phyloP scores from a whole-genome alignment of 306 rosid genomes.

The Calophaca sinica region DNA sequence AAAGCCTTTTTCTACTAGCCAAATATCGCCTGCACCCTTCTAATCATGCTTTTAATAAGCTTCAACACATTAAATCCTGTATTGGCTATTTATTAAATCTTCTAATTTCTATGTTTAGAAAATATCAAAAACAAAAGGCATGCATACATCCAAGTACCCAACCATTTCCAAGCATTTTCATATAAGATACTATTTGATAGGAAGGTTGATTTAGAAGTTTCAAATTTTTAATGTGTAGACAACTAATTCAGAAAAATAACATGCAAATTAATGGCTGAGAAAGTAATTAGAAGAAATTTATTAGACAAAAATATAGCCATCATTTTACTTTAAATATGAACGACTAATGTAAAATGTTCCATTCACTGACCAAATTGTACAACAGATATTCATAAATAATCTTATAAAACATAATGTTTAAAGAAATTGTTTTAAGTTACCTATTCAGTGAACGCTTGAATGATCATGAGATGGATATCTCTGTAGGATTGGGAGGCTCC shows the following conservation, averaged over 20 bases:
- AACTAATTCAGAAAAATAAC: no score
- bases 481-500: constrained; percentile 48
- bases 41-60: constrained; percentile 24
- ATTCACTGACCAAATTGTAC: neutral
- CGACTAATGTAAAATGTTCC: neutral
- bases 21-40: neutral
- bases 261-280: no score
- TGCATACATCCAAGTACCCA: constrained; percentile 17
- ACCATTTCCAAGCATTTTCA: neutral
- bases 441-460: constrained; percentile 45
- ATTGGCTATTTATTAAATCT: constrained; percentile 16
- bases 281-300: neutral
- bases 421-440: constrained; percentile 41
- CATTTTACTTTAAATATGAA: neutral
- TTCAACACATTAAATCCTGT: neutral
- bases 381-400: constrained; percentile 27
- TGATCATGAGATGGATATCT: constrained; percentile 56
- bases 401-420: constrained; percentile 33
- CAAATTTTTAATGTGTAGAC: no score
- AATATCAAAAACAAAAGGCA: constrained; percentile 8
- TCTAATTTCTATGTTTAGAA: constrained; percentile 6
- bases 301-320: neutral
- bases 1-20: neutral
- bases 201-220: constrained; percentile 18
- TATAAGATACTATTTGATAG: neutral